These are phyloP conservation scores for Clavispora santaluciae DNA, from an alignment of 805 yeast species.

Conservation along the genomic window DNA sequence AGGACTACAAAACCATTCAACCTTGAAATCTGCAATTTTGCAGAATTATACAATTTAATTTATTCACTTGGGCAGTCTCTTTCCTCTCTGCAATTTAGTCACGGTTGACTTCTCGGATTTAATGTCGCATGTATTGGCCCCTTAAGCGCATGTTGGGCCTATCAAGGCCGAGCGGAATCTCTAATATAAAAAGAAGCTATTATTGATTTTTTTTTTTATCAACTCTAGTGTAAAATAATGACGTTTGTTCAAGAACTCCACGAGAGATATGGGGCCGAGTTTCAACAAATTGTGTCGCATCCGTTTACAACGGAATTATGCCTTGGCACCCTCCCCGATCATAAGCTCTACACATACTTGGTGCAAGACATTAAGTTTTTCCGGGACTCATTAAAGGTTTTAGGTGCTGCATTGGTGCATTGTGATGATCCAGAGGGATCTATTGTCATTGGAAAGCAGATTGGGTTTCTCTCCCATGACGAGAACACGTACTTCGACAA, in stretches of 20 bases:
- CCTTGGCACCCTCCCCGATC: constrained; percentile 40
- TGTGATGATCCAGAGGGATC: constrained; percentile 37
- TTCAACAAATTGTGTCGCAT: constrained; percentile 32
- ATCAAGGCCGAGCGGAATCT: too few relatives aligned
- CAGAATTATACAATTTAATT: too few relatives aligned
- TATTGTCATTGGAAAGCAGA: constrained; percentile 43
- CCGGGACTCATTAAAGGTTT: constrained; percentile 36
- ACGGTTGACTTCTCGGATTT: too few relatives aligned
- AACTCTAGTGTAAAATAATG: too few relatives aligned
- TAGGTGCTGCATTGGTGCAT: constrained; percentile 40
- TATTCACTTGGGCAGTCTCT: too few relatives aligned
- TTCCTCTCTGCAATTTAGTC: too few relatives aligned
- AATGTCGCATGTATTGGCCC: constrained; percentile 5
- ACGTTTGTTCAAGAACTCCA: constrained; percentile 18
- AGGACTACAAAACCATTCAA: too few relatives aligned
- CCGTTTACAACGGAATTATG: constrained; percentile 43
- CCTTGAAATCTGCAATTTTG: too few relatives aligned
- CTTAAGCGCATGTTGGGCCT: constrained; percentile 11
- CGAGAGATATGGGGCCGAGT: constrained; percentile 17
- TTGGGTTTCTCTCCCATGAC: constrained; percentile 45
- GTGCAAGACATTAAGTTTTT: constrained; percentile 48
- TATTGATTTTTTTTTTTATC: too few relatives aligned
- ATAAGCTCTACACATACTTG: constrained; percentile 39
- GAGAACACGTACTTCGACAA: constrained; percentile 45
- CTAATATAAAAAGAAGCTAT: too few relatives aligned